Evolutionary conservation across 2,329 filamentous ascomycete species (phyloP), one percentile per base, ranked within the genome.

Genomic region (Stemphylium beticola): DNA sequence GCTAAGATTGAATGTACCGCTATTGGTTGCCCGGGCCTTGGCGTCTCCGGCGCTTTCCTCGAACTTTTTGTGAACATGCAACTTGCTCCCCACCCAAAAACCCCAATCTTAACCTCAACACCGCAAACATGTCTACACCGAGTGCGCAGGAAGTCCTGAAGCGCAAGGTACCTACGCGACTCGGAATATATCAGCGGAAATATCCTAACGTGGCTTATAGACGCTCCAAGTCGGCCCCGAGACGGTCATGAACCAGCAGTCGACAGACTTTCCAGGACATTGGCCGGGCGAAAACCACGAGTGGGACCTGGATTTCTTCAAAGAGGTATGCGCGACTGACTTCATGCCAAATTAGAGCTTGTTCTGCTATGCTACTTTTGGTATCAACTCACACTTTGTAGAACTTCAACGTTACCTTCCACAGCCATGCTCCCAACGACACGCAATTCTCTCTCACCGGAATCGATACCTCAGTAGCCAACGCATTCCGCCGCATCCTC

Each of bases 401-500:
- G 73, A 84, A 81, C 64, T 87, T 96, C 74, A 80, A 82, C 57
- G 83, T 99, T 71, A 76, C 90, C 62, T 96, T 96, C 75, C 92
- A 98, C 83, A 83, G 90, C 64, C 95, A 96, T 75, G 83, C 89
- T 43, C 83, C 84, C 55, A 84, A 86, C 72, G 87, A 96, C 69
- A 82, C 91, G 38, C 89, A 89, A 51, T 99, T 99, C 81, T 97
- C 93, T 31, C 86, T 99, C 61, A 84, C 96, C 67, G 93, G 93
- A 65, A 80, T 97, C 67, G 95, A 99, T 74, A 92, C 95, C 69
- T 88, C 92, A 49, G 87, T 99, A 73, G 92, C 95, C 71, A 99
- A 99, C 76, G 95, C 96, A 71, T 96, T 98, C 82, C 92, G 95
- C 57, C 92, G 95, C 68, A 98, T 98, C 68, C 84, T 98, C 69